phyloP scores from a whole-genome alignment of 208 protist genomes.

The Vickermania spadyakhi region DNA sequence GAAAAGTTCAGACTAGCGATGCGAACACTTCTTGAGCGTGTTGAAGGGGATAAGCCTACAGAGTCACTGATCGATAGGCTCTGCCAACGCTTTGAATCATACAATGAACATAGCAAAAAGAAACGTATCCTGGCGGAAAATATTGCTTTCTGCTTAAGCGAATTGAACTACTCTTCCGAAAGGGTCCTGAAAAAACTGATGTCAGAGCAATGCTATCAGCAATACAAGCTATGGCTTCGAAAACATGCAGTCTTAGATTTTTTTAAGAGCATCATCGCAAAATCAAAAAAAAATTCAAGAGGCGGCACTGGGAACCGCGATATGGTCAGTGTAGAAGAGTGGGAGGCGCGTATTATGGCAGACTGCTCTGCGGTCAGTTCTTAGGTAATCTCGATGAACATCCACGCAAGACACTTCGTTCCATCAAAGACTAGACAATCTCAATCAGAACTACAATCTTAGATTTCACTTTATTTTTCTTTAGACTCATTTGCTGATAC shows the following conservation, averaged over 20 bases:
- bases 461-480: no score
- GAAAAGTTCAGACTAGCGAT: conserved; percentile 84
- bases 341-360: conserved; percentile 63
- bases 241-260: conserved; percentile 60
- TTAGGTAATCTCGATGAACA: no score
- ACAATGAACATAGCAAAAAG: conserved; percentile 65
- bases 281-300: conserved; percentile 54
- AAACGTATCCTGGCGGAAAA: conserved; percentile 61
- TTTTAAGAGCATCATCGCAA: conserved; percentile 71
- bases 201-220: conserved; percentile 81
- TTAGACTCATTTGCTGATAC: no score
- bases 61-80: conserved; percentile 83
- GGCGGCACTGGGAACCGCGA: conserved; percentile 26
- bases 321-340: conserved; percentile 68
- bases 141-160: conserved; percentile 76
- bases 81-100: conserved; percentile 77
- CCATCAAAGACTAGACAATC: no score
- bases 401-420: no score
- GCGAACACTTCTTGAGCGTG: conserved; percentile 72
- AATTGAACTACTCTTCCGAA: conserved; percentile 81
- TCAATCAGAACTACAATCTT: no score
- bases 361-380: no score
- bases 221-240: conserved; percentile 83
- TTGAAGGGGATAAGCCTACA: conserved; percentile 85
- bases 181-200: conserved; percentile 56